Percentiles rank a stretch among this genome's conserved stretches.
Conservation (phyloP, 2,329 filamentous ascomycete species). For the Scleromitrula shiraiana region DNA sequence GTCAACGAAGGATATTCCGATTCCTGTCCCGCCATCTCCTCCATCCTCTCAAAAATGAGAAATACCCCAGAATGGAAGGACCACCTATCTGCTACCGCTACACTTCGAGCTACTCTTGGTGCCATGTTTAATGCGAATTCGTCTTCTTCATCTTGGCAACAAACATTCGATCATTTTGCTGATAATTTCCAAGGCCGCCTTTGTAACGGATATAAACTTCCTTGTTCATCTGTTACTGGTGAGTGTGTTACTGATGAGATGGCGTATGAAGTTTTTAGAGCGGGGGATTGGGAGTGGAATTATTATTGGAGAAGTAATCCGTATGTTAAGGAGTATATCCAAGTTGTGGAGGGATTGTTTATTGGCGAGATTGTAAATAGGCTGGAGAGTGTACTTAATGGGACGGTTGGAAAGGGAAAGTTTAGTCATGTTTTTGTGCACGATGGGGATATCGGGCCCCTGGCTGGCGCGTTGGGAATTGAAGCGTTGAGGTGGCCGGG, state of each 20-base stretch:
- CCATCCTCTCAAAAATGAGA: slow-evolving; percentile 24
- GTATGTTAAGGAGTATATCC: slow-evolving; percentile 32
- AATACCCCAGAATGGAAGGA: slow-evolving; percentile 30
- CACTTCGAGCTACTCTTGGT: slow-evolving; percentile 26
- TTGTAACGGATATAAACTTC: slow-evolving; percentile 33
- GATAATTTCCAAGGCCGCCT: slow-evolving; percentile 35
- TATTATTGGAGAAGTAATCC: slow-evolving; percentile 33
- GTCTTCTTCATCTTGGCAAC: slow-evolving; percentile 26
- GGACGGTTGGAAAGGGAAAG: slow-evolving; percentile 16
- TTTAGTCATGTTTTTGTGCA: slow-evolving; percentile 30
- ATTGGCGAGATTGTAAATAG: slow-evolving; percentile 31
- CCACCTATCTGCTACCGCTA: slow-evolving; percentile 29
- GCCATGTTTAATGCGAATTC: slow-evolving; percentile 29
- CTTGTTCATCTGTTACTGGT: slow-evolving; percentile 27
- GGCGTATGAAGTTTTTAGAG: slow-evolving; percentile 33
- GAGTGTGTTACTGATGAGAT: slow-evolving; percentile 29
- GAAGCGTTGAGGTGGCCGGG: slow-evolving; percentile 32
- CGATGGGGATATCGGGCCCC: slow-evolving; percentile 32
- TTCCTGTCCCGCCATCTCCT: slow-evolving; percentile 26
- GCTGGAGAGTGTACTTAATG: slow-evolving; percentile 26
- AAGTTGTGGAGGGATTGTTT: slow-evolving; percentile 32
- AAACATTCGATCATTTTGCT: slow-evolving; percentile 33
- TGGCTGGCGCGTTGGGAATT: slow-evolving; percentile 28
- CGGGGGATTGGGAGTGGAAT: slow-evolving; percentile 36
- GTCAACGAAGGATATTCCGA: slow-evolving; percentile 32